Conservation (phyloP, 495 filamentous ascomycete genomes). For the Darksidea phi region DNA sequence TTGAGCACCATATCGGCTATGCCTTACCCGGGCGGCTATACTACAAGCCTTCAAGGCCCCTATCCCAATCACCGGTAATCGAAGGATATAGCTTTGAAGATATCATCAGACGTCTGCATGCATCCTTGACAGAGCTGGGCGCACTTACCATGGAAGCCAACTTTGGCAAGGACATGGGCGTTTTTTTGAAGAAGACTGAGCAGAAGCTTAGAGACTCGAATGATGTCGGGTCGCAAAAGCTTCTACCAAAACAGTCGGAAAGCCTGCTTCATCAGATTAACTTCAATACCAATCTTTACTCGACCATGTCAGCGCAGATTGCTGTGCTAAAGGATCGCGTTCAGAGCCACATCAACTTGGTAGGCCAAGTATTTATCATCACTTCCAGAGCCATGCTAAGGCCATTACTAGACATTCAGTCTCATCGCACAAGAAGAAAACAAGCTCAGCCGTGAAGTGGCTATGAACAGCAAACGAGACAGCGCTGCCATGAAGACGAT, state of each 20-base stretch:
- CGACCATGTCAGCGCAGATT: background rate
- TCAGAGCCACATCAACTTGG: constrained; percentile 12
- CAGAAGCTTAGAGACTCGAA: background rate
- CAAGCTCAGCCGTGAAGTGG: constrained; percentile 20
- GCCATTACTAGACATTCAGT: constrained; percentile 19
- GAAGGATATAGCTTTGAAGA: constrained; percentile 1
- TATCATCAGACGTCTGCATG: constrained; percentile 1
- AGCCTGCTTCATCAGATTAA: constrained; percentile 3
- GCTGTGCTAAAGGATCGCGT: constrained; percentile 10
- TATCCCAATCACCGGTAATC: background rate
- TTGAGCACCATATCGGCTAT: constrained; percentile 3
- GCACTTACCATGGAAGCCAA: background rate
- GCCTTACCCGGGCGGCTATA: background rate
- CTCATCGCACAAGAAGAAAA: constrained; percentile 25
- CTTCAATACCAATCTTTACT: constrained; percentile 2
- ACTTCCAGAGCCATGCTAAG: background rate
- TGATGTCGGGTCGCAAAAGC: background rate
- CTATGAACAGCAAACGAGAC: constrained; percentile 29
- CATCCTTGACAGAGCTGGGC: constrained; percentile 6
- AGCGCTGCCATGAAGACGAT: constrained; percentile 27
- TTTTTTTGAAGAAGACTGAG: constrained; percentile 4
- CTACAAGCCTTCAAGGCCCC: background rate
- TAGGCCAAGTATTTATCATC: background rate
- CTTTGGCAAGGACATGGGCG: constrained; percentile 6
- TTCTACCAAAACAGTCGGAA: background rate